These are phyloP conservation scores for Spinacia oleracea DNA, from an alignment of 179 eudicot genomes.

Conservation along the genomic window DNA sequence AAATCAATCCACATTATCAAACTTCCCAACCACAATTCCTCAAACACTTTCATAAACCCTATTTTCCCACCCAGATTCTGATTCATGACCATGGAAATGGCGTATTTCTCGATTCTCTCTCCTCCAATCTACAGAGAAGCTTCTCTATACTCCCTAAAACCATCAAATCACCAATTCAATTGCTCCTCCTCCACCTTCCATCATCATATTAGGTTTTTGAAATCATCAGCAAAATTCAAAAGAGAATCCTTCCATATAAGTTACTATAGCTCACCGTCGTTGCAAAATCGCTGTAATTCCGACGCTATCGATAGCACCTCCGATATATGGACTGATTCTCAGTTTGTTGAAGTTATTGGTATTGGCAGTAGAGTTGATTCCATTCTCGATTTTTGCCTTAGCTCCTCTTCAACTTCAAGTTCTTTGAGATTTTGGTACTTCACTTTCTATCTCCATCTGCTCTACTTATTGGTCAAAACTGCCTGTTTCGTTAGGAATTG, in stretches of 20 bases:
- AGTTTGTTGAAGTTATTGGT: constrained; percentile 70
- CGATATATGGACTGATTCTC: constrained; percentile 37
- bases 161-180: constrained; percentile 18
- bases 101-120: constrained; percentile 14
- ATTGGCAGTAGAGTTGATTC: constrained; percentile 83
- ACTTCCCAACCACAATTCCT: background rate
- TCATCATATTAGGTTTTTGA: background rate
- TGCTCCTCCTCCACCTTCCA: background rate
- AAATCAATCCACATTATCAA: background rate
- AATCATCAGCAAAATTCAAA: constrained; percentile 16
- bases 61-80: background rate
- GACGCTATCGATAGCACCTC: background rate
- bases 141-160: constrained; percentile 19
- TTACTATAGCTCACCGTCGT: constrained; percentile 10
- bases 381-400: constrained; percentile 64
- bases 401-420: constrained; percentile 36
- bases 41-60: background rate
- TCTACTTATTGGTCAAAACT: background rate
- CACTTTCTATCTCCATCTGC: background rate
- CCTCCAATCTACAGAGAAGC: background rate
- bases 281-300: constrained; percentile 20
- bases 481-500: background rate
- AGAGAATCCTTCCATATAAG: constrained; percentile 23
- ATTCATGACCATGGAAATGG: background rate
- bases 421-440: constrained; percentile 70